Evolutionary conservation across 2,329 filamentous ascomycete species (phyloP).

Genomic region (Colletotrichum sp.): DNA sequence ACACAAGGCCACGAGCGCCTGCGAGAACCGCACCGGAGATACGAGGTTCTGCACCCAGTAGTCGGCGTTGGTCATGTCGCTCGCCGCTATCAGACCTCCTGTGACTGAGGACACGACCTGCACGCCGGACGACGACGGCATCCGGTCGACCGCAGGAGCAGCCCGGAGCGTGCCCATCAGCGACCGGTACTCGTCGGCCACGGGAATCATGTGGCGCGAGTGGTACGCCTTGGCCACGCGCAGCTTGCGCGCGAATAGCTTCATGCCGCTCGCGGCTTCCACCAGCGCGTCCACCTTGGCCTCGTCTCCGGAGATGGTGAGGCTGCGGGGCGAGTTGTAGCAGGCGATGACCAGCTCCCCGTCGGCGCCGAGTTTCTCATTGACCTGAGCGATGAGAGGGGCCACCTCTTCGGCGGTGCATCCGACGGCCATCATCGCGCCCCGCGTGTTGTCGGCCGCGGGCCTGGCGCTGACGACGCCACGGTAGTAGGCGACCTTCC

Average conservation of each 20-base stretch:
- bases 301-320: conserved; percentile 50
- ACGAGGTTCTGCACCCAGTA: conserved; percentile 13
- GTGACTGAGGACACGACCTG: conserved; percentile 21
- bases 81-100: background rate
- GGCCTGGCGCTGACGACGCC: conserved; percentile 31
- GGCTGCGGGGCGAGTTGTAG: conserved; percentile 55
- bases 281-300: conserved; percentile 28
- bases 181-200: background rate
- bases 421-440: conserved; percentile 62
- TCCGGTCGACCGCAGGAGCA: background rate
- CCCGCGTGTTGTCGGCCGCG: conserved; percentile 29
- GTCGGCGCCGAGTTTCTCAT: conserved; percentile 13
- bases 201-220: conserved; percentile 21
- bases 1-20: conserved; percentile 5
- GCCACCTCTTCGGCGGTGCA: conserved; percentile 13
- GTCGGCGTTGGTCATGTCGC: background rate
- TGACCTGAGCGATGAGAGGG: conserved; percentile 26
- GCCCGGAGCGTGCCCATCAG: background rate
- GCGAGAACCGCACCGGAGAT: background rate
- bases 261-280: conserved; percentile 32
- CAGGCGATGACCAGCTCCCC: conserved; percentile 32
- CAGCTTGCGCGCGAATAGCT: conserved; percentile 6
- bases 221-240: conserved; percentile 27
- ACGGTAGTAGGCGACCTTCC: conserved; percentile 37
- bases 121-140: conserved; percentile 29